These are phyloP conservation scores for Aphanomyces invadans DNA, from an alignment of 352 stramenopile species.

Conservation along the genomic window DNA sequence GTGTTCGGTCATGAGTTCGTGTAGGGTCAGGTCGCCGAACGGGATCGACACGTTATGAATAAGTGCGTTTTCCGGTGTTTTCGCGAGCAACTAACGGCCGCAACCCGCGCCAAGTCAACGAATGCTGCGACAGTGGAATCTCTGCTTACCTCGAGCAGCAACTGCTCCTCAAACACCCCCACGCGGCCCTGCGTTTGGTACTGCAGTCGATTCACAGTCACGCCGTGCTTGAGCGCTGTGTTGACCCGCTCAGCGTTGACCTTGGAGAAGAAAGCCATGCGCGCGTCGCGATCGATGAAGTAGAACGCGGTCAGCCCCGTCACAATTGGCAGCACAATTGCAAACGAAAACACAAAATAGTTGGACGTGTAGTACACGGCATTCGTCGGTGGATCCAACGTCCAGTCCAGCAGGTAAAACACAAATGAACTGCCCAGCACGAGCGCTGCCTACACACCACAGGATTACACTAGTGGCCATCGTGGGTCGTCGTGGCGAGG, in stretches of 20 bases:
- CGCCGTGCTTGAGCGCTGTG: constrained; percentile 67
- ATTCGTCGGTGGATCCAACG: constrained; percentile 39
- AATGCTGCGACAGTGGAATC: too few species aligned
- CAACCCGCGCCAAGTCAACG: too few species aligned
- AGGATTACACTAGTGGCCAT: too few species aligned
- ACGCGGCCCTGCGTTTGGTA: constrained; percentile 48
- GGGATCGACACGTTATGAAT: constrained; percentile 39
- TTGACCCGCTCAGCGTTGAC: constrained; percentile 71
- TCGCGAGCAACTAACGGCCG: constrained; percentile 14
- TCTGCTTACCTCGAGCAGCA: constrained; percentile 42
- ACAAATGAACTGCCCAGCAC: constrained; percentile 46
- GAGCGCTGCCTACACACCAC: not conserved
- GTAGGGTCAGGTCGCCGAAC: constrained; percentile 61
- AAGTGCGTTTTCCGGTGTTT: constrained; percentile 10
- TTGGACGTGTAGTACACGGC: constrained; percentile 47
- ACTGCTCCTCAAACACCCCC: constrained; percentile 33
- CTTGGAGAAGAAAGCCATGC: constrained; percentile 66
- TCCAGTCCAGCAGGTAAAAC: constrained; percentile 43
- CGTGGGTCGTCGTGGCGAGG: not conserved
- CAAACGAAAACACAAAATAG: constrained; percentile 52
- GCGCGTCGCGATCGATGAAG: constrained; percentile 56
- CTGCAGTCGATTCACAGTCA: constrained; percentile 61
- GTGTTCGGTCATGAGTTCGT: constrained; percentile 65
- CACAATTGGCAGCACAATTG: constrained; percentile 51
- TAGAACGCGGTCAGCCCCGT: constrained; percentile 68